Base-by-base conservation (phyloP, 306 rosid genomes). In the Calophaca sinica region DNA sequence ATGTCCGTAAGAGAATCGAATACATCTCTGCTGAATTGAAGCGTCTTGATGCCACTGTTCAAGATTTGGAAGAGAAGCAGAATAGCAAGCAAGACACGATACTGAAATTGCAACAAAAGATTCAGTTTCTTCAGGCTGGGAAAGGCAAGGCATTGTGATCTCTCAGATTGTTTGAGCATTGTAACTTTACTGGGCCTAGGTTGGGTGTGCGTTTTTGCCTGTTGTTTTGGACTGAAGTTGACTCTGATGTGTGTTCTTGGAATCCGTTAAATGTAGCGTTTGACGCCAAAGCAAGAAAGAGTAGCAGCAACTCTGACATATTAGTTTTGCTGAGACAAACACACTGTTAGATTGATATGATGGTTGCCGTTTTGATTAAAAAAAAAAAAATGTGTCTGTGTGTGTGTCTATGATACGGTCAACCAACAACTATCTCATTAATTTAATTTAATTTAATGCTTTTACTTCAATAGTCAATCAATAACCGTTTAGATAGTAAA, bases 21-120 rank as follows among this genome's bases (percentile, higher is more conserved):
- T 96, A 96, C 89, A 96, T 96, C 55, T 85, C 98, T 15, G 98
- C 96, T 26, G 98, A 96, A 89, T 76, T 96, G 99, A 92, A 92
- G 82, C 90, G 99, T 51, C 96, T 88, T 74, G 97, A 92, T 85
- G 83, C 92, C 53, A 78, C 86, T 33, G 89, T 94, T 77, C 96
- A 90, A 80, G 97, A 94, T 84, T 71, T 92, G 86, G 96, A 92
- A 83, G 99, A 90, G 87, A 94, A 92, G 89, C 97, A 94, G 83
- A 94, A 87, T 82, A 90, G 99, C 97, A 94, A 88, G 86, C 90
- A 81, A 82, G 97, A 94, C 2, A 79, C 79, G 85, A 82, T 94
- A 49, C 63, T 84, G 36, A 94, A 94, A 87, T 73, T 87, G 80
- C 97, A 94, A 80, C 96, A 87, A 78, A 91, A 66, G 87, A 71